Conservation (phyloP, 768 basidiomycete genomes). For the Pleurotus eryngii region DNA sequence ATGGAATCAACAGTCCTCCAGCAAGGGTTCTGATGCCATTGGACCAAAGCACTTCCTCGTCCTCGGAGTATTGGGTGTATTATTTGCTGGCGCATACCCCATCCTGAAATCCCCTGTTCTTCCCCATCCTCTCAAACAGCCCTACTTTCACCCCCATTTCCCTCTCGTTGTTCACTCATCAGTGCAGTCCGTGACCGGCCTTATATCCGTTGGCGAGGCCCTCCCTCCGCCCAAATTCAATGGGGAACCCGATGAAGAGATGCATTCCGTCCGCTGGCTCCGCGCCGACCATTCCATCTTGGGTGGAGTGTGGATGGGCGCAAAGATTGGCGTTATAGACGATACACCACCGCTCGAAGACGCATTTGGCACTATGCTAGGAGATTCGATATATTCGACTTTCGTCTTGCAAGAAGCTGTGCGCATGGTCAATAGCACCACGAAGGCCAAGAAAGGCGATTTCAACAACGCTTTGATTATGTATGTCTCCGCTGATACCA, state of each 20-base stretch:
- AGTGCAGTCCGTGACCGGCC: conserved; percentile 70
- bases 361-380: conserved; percentile 49
- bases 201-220: conserved; percentile 79
- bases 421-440: conserved; percentile 59
- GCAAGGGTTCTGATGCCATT: not conserved
- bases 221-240: conserved; percentile 33
- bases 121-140: conserved; percentile 45
- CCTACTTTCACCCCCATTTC: conserved; percentile 49
- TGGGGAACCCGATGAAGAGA: conserved; percentile 25
- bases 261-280: conserved; percentile 57
- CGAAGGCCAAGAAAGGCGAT: conserved; percentile 28
- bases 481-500: conserved; percentile 37
- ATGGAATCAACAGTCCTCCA: not conserved
- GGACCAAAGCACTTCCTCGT: conserved; percentile 20
- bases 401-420: conserved; percentile 88
- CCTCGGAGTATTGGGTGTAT: conserved; percentile 26
- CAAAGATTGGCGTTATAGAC: conserved; percentile 40
- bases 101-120: conserved; percentile 54
- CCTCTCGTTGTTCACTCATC: conserved; percentile 68
- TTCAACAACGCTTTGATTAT: conserved; percentile 65
- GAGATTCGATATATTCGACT: conserved; percentile 79
- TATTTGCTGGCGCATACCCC: conserved; percentile 34
- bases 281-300: conserved; percentile 64
- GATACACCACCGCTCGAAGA: conserved; percentile 43
- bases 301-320: conserved; percentile 78